Evolutionary conservation across 2,329 filamentous ascomycete species (phyloP), one percentile per base, ranked within the genome.

Genomic region (Coleophoma eucalyptorum): DNA sequence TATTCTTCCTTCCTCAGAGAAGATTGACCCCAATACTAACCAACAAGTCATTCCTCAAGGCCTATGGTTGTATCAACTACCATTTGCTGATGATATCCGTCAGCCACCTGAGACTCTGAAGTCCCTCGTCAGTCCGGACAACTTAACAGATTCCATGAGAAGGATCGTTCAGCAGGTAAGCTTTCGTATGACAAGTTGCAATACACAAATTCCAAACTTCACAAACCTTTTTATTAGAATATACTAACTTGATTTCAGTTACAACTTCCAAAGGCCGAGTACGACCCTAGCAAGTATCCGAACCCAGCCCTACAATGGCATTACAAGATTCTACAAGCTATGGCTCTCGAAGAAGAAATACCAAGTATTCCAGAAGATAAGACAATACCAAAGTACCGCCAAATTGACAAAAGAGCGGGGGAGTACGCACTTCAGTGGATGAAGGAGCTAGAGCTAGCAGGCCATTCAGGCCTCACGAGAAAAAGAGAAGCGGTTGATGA

Each of bases 271-370:
- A 92, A 89, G 62, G 91, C 81, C 5, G 76, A 81, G 32, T 99
- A 95, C 64, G 87, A 96, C 58, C 92, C 93, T 1, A 74, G 76
- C 1, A 94, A 87, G 63, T 97, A 97, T 62, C 90, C 94, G 0
- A 99, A 99, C 55, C 91, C 92, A 10, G 81, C 89, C 8, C 76
- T 99, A 20, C 94, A 99, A 70, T 99, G 93, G 92, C 94, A 97
- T 72, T 99, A 97, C 74, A 86, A 84, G 55, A 96, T 99, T 43
- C 74, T 99, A 1, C 94, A 99, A 69, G 87, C 89, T 6, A 78
- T 97, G 51, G 94, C 94, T 0, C 76, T 99, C 1, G 92, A 96
- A 34, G 94, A 99, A 65, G 92, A 97, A 58, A 72, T 96, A 1
- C 92, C 92, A 43, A 75, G 80, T 2, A 80, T 86, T 46, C 70